Percentiles rank a stretch among this genome's conserved stretches.
These are phyloP conservation scores for Fusarium sp. DNA, from an alignment of 2,329 filamentous ascomycete species.

Conservation along the genomic window DNA sequence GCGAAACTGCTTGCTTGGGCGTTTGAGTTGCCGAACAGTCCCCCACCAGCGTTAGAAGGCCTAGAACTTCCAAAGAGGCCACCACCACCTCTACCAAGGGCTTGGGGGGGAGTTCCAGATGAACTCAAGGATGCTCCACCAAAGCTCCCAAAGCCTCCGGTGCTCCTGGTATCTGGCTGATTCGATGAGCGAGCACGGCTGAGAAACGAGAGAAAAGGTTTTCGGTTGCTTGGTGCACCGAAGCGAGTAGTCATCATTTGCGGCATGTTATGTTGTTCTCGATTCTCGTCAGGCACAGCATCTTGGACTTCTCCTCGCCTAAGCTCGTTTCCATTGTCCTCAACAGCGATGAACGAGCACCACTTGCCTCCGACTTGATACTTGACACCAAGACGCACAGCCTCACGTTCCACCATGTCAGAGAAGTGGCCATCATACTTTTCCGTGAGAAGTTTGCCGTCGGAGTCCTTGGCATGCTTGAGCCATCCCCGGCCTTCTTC, in stretches of 20 bases:
- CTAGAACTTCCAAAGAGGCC: background rate
- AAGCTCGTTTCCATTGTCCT: slow-evolving; percentile 48
- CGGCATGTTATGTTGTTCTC: no score
- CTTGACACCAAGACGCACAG: slow-evolving; percentile 69
- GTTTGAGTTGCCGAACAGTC: background rate
- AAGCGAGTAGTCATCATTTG: background rate
- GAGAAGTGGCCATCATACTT: slow-evolving; percentile 60
- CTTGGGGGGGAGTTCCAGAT: background rate
- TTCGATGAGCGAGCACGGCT: no score
- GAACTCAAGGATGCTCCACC: background rate
- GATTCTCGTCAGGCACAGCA: background rate
- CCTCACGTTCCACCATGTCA: slow-evolving; percentile 71
- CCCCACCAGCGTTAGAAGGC: background rate
- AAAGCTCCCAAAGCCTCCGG: background rate
- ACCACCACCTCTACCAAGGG: background rate
- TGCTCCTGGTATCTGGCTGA: background rate
- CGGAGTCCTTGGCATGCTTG: slow-evolving; percentile 56
- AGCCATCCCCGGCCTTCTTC: slow-evolving; percentile 77
- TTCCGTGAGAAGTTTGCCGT: slow-evolving; percentile 56
- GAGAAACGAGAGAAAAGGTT: no score
- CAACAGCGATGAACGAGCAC: slow-evolving; percentile 77
- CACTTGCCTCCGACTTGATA: slow-evolving; percentile 76
- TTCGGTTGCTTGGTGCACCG: background rate
- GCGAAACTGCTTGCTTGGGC: background rate
- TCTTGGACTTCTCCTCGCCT: background rate